Evolutionary conservation across 139 green algal species (phyloP).

Genomic region (Volvox africanus): DNA sequence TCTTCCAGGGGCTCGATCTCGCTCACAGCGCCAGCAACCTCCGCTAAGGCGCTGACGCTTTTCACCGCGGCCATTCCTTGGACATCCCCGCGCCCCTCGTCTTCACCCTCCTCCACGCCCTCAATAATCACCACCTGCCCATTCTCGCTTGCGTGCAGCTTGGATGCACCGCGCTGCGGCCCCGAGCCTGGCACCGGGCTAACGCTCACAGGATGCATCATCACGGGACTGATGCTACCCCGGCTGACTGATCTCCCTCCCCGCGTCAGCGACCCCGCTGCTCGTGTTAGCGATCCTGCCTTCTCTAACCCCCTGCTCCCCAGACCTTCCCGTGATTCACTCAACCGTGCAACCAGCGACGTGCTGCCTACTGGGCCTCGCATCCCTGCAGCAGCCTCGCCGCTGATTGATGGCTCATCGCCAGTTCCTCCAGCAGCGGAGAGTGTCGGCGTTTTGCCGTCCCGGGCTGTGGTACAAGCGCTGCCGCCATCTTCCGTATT

Average conservation of each 20-base stretch:
- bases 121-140: slow-evolving; percentile 42
- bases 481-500: not conserved
- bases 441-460: too few relatives aligned
- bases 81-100: not conserved
- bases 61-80: not conserved
- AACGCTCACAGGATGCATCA: not conserved
- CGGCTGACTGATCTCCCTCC: not conserved
- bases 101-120: slow-evolving; percentile 24
- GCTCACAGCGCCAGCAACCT: not conserved
- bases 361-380: not conserved
- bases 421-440: too few relatives aligned
- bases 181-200: not conserved
- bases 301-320: not conserved
- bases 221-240: not conserved
- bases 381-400: too few relatives aligned
- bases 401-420: too few relatives aligned
- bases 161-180: not conserved
- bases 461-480: too few relatives aligned
- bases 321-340: not conserved
- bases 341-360: not conserved
- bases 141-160: not conserved
- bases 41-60: not conserved
- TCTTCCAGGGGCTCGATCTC: not conserved
- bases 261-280: slow-evolving; percentile 7
- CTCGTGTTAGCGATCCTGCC: not conserved